phyloP scores from a whole-genome alignment of 2,329 filamentous ascomycete species.

The Sporothrix luriei region DNA sequence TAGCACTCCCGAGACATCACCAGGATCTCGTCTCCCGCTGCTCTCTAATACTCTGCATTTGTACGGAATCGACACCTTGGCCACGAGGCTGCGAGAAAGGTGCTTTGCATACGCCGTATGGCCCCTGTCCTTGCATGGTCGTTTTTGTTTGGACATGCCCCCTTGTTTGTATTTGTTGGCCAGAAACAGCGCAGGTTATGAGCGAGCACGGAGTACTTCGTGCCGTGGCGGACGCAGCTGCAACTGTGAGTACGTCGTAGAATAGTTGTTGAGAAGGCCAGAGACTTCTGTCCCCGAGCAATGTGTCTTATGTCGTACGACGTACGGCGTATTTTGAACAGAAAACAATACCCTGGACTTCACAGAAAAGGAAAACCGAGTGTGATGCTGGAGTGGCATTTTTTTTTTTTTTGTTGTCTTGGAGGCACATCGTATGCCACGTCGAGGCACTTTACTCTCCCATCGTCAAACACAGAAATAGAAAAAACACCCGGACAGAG shows the following conservation, averaged over 20 bases:
- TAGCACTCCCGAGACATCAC: background rate
- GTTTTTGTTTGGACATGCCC: background rate
- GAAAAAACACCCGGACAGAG: background rate
- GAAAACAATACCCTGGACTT: too few species aligned
- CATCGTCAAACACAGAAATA: background rate
- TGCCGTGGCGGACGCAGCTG: too few species aligned
- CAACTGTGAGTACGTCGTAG: background rate
- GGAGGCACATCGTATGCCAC: background rate
- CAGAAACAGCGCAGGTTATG: background rate
- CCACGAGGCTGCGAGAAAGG: background rate
- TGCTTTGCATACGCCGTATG: constrained; percentile 1
- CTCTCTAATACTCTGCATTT: too few species aligned
- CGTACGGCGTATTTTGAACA: background rate
- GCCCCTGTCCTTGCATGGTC: constrained; percentile 8
- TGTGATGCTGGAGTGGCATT: constrained; percentile 1
- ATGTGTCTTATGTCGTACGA: too few species aligned
- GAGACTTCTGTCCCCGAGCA: too few species aligned
- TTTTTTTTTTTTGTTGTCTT: constrained; percentile 16
- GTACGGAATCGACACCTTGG: too few species aligned
- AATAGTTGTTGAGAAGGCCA: too few species aligned
- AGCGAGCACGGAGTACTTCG: background rate
- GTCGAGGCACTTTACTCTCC: background rate
- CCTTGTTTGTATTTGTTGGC: constrained; percentile 1
- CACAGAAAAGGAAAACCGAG: background rate
- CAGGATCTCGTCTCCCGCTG: background rate